Evolutionary conservation across 2,329 filamentous ascomycete genomes (phyloP), one percentile per base, ranked within the genome.

Genomic region (Claviceps monticola): DNA sequence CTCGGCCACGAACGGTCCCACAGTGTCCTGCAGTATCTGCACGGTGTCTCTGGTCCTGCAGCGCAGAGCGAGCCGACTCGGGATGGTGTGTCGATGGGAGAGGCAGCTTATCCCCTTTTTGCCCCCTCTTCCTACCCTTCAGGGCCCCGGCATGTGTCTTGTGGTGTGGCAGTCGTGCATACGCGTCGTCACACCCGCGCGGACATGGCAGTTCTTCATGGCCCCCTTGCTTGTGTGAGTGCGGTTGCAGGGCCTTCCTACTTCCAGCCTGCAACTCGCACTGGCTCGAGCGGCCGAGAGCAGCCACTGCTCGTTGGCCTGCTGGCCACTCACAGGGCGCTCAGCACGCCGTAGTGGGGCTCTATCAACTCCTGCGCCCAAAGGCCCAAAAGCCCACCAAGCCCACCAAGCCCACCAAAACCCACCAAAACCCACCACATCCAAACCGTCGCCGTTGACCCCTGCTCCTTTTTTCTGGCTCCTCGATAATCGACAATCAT

Each of bases 401-500:
- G 5, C 42, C n/a, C 7, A 13, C 34, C 34, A n/a, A n/a, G n/a
- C n/a, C 9, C 26, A 37, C 36, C 34, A 17, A n/a, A 2, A 4
- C 41, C 38, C 36, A 38, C 23, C 38, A 36, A 16, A 48, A 29
- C 37, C 21, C 37, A 19, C 29, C 21, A 26, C 39, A 13, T 17
- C 43, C 34, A 23, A 16, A 46, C 44, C 46, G 46, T 14, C 46
- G 37, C 14, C 3, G 19, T 16, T 17, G n/a, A 34, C 17, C 26
- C 23, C 23, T 36, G 48, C 38, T 49, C 39, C 9, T 11, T 42
- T 17, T 21, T 37, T 37, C 13, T 29, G 23, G 38, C 13, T 19
- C 34, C 44, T 38, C 48, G 46, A 47, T 36, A 45, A 45, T 29
- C 41, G 44, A 50, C 38, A 47, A 47, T 49, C 46, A 45, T 49